Base-by-base conservation (phyloP, 129 eudicot species). In the Arctium lappa region DNA sequence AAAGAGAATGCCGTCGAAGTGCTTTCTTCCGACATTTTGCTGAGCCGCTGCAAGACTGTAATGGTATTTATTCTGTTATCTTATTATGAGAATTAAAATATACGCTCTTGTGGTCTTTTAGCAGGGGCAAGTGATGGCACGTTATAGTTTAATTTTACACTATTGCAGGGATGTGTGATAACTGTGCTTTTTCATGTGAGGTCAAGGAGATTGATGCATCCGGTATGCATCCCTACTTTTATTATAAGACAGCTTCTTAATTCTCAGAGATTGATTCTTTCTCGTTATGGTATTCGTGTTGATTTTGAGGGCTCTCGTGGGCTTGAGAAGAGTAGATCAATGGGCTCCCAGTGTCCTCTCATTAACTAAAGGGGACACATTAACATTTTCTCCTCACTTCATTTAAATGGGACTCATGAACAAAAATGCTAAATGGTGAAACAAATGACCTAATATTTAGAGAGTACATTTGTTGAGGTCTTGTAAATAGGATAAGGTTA, bases 11-110 rank as follows among this genome's bases (percentile, higher is more conserved):
- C 53, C 93, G 97, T 29, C 89, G 97, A 73, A 83, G 90, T 84
- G 97, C 98, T 81, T 92, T 95, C 89, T 95, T 95, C 81, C 83
- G 73, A 75, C 98, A 95, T 88, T 95, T 95, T 88, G 93, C 97
- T 38, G 98, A 95, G 87, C 97, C 97, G 10, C 79, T 92, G 32
- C 97, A 91, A 87, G 98, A 95, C 65, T 95, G 98, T 89, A 92
- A 92, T 86, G 98, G 98, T 92, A 89, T 44, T 27, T 48, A 75
- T 74, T 40, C 44, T 79, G 70, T 72, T 53, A 29, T 11, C 7
- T 79, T 70, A 7, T 69, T 48, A 60, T 44, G 22, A 22, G 8
- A 1, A 22, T 68, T 73, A 73, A 44, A 73, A 8, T 73, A 48
- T 79, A 56, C 2, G 6, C 40, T 69, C 0, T 72, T 38, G 13